Base-by-base conservation (phyloP, 129 eudicot genomes). In the Flaveria bidentis region DNA sequence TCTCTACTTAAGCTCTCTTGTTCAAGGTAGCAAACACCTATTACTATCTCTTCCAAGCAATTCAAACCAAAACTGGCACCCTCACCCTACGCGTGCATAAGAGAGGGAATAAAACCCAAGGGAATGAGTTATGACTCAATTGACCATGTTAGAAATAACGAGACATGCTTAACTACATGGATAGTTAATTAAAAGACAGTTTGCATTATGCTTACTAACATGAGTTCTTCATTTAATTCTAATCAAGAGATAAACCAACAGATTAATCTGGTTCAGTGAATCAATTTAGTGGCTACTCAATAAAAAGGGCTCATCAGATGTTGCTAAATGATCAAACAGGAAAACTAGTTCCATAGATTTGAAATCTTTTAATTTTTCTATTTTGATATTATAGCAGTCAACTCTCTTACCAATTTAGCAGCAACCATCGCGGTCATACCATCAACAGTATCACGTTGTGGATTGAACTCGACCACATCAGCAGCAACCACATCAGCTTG, bases 371-470 rank as follows among this genome's bases (percentile, higher is more conserved):
- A 36, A 55, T 26, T 30, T 56, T 86, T 44, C 85, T 84, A 93
- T 63, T 93, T 93, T 42, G 98, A 91, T 44, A 93, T 90, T 79
- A 85, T 93, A 22, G 98, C 98, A 55, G 98, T 88, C 61, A 93
- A 76, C 85, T 93, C 98, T 79, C 98, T 81, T 30, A 91, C 98
- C 70, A 93, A 77, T 67, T 93, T 93, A 46, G 96, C 98, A 69
- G 98, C 98, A 80, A 93, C 98, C 98, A 93, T 93, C 41, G 96
- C 98, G 5, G 98, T 91, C 98, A 91, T 93, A 10, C 96, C 97
- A 78, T 93, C 98, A 72, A 91, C 98, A 25, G 97, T 93, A 82
- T 93, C 98, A 22, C 98, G 89, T 70, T 93, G 97, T 18, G 98
- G 98, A 81, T 93, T 93, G 64, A 88, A 93, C 73, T 93, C 98